Base-by-base conservation (phyloP, 1,139 yeast species). In the Scheffersomyces illinoinensis region DNA sequence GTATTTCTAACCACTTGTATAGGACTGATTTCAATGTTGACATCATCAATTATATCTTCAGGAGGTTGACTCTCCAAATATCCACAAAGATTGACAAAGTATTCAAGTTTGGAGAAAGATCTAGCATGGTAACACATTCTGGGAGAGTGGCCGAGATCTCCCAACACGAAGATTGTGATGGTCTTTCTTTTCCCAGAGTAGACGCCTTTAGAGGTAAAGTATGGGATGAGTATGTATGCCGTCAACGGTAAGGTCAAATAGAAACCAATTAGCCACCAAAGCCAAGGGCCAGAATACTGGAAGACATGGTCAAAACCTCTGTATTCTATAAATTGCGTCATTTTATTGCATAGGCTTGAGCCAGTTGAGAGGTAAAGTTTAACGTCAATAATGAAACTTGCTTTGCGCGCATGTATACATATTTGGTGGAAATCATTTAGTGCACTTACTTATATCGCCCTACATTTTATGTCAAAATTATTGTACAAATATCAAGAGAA, bases 121-220 rank as follows among this genome's bases (percentile, higher is more conserved):
- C 82, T 75, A 0, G 97, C 97, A 72, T 96, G 99, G 72, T 95
- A 91, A 66, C 90, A 85, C 91, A 95, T 95, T 62, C 99, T 79
- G 5, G 99, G 99, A 1, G 98, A 93, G 68, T 93, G 96, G 17
- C 97, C 98, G 57, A 96, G 72, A 69, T 95, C 99, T 1, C 99
- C 99, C 33, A 96, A 77, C 1, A 95, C 99, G 60, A 91, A 83
- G 33, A 95, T 87, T 8, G 91, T 82, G 4, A 92, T 86, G 53
- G 91, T 77, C 64, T 77, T 84, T 63, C 83, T 75, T 59, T 68
- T 66, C 2, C 69, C 67, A 14, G 68, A 54, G 54, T 61, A 58
- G 8, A 64, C 62, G 18, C 70, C 65, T 51, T 66, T 66, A 23
- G 67, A 54, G 50, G 64, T 58, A 57, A 73, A 57, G 53, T 67